Evolutionary conservation across 2,329 filamentous ascomycete species (phyloP).

Genomic region (Phialophora macrospora): DNA sequence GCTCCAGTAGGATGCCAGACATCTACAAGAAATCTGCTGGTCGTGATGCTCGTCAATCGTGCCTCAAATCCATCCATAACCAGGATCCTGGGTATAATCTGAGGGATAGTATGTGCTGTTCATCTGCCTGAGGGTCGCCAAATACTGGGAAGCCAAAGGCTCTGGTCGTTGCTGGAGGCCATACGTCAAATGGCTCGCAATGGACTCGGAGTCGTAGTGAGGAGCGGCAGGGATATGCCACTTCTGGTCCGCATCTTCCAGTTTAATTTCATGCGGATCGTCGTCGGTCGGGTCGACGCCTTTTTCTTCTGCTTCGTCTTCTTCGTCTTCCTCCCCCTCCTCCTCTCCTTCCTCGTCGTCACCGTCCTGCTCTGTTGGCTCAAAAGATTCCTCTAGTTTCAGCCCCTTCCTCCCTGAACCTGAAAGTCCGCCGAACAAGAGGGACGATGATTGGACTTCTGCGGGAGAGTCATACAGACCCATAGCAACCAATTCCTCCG

Average conservation of each 20-base stretch:
- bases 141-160: slow-evolving; percentile 29
- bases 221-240: slow-evolving; percentile 3
- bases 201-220: slow-evolving; percentile 22
- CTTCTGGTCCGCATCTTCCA: slow-evolving; percentile 1
- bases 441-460: slow-evolving; percentile 36
- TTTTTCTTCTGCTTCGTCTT: neutral
- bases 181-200: slow-evolving; percentile 29
- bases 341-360: slow-evolving; percentile 42
- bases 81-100: slow-evolving; percentile 19
- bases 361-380: slow-evolving; percentile 41
- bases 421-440: slow-evolving; percentile 30
- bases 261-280: slow-evolving; percentile 16
- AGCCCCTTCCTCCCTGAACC: slow-evolving; percentile 28
- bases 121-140: slow-evolving; percentile 31
- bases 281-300: slow-evolving; percentile 32
- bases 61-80: slow-evolving; percentile 32
- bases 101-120: slow-evolving; percentile 34
- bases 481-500: slow-evolving; percentile 39
- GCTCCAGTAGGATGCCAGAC: neutral
- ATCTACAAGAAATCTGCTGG: neutral
- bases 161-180: slow-evolving; percentile 20
- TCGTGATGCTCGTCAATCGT: slow-evolving; percentile 22
- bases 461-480: slow-evolving; percentile 40
- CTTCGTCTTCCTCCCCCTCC: slow-evolving; percentile 16
- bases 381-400: slow-evolving; percentile 40